A percentile compares a stretch with the other conserved stretches of the same genome.
Conservation (phyloP, 495 filamentous ascomycete genomes). For the Rusavskia elegans region DNA sequence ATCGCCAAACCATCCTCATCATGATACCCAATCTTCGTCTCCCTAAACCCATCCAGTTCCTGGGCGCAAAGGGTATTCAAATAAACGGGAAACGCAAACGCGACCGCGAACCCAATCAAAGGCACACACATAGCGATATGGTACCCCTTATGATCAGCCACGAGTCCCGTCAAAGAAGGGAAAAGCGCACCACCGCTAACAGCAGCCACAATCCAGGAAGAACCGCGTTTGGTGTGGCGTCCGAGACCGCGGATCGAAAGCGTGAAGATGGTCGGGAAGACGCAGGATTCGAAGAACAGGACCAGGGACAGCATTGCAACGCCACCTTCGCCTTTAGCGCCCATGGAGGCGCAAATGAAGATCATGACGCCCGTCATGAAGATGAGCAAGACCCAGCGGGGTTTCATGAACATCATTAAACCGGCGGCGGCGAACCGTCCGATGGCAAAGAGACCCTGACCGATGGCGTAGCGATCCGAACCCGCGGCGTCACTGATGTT, state of each 20-base stretch:
- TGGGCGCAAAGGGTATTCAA: conserved; percentile 12
- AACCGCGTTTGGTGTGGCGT: conserved; percentile 52
- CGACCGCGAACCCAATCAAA: conserved; percentile 13
- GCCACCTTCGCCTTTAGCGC: conserved; percentile 30
- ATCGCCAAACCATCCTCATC: conserved; percentile 4
- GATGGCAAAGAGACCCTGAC: conserved; percentile 48
- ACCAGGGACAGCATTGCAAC: conserved; percentile 46
- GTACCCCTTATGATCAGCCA: conserved; percentile 30
- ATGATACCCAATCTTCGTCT: conserved; percentile 12
- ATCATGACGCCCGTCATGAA: conserved; percentile 37
- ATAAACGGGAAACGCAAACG: conserved; percentile 18
- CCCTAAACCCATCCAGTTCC: conserved; percentile 10
- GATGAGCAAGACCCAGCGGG: conserved; percentile 27
- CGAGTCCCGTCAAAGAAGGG: conserved; percentile 47
- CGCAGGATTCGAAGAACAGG: conserved; percentile 53
- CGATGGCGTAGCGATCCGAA: conserved; percentile 43
- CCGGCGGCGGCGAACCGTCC: conserved; percentile 45
- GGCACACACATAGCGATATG: conserved; percentile 23
- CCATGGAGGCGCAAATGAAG: conserved; percentile 41
- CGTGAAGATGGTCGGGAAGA: conserved; percentile 58
- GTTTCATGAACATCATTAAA: conserved; percentile 31
- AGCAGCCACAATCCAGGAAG: conserved; percentile 49
- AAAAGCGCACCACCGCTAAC: conserved; percentile 50
- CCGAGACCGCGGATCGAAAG: conserved; percentile 55
- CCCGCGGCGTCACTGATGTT: conserved; percentile 1